Percentiles rank a stretch among this genome's conserved stretches.
These are phyloP conservation scores for Aphanomyces astaci DNA, from an alignment of 352 stramenopile species.

Conservation along the genomic window DNA sequence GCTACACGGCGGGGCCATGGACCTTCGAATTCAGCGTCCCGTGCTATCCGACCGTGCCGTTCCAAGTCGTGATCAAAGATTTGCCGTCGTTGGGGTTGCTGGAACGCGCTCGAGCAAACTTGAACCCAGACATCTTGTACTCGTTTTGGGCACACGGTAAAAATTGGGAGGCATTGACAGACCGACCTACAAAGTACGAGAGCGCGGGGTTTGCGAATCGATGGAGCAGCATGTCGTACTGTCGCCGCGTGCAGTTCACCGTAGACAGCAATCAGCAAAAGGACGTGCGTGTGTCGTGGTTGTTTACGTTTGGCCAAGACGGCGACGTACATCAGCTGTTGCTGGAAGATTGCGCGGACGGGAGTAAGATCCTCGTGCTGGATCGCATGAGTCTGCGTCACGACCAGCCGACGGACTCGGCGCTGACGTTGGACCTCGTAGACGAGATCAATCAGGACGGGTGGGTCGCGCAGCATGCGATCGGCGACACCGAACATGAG, in stretches of 20 bases:
- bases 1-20: slow-evolving; percentile 64
- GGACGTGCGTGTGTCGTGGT: slow-evolving; percentile 45
- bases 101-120: slow-evolving; percentile 32
- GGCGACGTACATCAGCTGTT: slow-evolving; percentile 72
- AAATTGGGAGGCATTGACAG: slow-evolving; percentile 54
- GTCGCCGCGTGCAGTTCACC: slow-evolving; percentile 51
- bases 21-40: slow-evolving; percentile 50
- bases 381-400: slow-evolving; percentile 19
- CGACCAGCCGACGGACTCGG: slow-evolving; percentile 2
- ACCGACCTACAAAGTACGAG: slow-evolving; percentile 39
- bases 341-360: slow-evolving; percentile 48
- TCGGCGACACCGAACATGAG: slow-evolving; percentile 38
- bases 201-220: slow-evolving; percentile 7
- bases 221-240: slow-evolving; percentile 76
- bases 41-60: slow-evolving; percentile 32
- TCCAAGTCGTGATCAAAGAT: slow-evolving; percentile 65
- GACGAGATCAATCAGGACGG: not conserved
- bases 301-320: slow-evolving; percentile 73
- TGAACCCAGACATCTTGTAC: slow-evolving; percentile 55
- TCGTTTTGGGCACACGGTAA: slow-evolving; percentile 54
- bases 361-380: slow-evolving; percentile 69
- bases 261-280: slow-evolving; percentile 33
- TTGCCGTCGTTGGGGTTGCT: slow-evolving; percentile 64
- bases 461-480: slow-evolving; percentile 48
- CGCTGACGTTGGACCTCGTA: not conserved